phyloP scores from a whole-genome alignment of 1,284 basidiomycete genomes.

The Leccinum variabile region DNA sequence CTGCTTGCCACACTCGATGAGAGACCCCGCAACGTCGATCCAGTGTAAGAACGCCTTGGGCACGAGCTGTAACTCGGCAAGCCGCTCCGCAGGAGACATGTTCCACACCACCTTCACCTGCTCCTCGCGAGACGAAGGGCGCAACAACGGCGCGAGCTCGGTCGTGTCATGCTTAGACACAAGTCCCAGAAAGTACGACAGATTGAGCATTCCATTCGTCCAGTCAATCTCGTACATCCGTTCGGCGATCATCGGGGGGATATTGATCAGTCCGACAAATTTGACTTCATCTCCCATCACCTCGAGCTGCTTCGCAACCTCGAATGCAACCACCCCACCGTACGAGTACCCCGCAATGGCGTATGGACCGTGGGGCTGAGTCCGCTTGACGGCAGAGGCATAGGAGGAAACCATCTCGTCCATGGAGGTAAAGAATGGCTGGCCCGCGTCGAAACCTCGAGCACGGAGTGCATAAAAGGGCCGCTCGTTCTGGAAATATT shows the following conservation, averaged over 20 bases:
- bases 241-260: conserved; percentile 42
- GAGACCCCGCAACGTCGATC: conserved; percentile 28
- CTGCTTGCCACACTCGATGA: conserved; percentile 32
- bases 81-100: conserved; percentile 23
- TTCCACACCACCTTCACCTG: conserved; percentile 26
- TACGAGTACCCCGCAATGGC: conserved; percentile 47
- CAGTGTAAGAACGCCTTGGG: conserved; percentile 26
- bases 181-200: conserved; percentile 29
- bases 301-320: conserved; percentile 42
- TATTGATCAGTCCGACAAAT: conserved; percentile 42
- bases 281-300: conserved; percentile 36
- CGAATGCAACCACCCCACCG: conserved; percentile 46
- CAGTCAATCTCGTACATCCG: conserved; percentile 42
- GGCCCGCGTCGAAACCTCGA: conserved; percentile 40
- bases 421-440: conserved; percentile 38
- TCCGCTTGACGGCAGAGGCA: conserved; percentile 31
- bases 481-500: conserved; percentile 37
- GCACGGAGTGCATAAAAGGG: conserved; percentile 44
- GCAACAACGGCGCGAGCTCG: conserved; percentile 15
- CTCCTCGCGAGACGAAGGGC: conserved; percentile 19
- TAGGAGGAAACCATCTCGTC: conserved; percentile 43
- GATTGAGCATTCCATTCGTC: conserved; percentile 41
- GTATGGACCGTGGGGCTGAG: conserved; percentile 43
- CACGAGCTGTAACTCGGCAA: conserved; percentile 26
- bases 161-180: conserved; percentile 21